Base-by-base conservation (phyloP, 1,284 basidiomycete species). In the Microbotryum lychnidis-dioicae region DNA sequence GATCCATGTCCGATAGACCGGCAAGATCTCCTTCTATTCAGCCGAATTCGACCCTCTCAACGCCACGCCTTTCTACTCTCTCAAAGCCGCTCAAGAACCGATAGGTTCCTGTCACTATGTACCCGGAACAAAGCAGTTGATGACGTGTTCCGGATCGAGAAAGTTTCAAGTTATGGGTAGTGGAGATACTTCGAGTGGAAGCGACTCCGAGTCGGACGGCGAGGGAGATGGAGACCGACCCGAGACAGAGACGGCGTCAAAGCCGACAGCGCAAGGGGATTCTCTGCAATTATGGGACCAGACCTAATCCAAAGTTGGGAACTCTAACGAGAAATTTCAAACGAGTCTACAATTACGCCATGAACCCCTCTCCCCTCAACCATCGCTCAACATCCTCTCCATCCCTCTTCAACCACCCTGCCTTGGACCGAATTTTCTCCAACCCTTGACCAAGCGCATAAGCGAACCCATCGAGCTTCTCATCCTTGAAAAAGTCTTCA, bases 321-420 rank as follows among this genome's bases (percentile, higher is more conserved):
- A 7, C 1, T 23, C 3, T 16, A 31, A 16, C 12, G 4, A 9
- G 20, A 23, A 33, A 53, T 23, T 23, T 1, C 33, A 20, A 18
- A 29, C 9, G 18, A 12, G 12, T 23, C 20, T 52, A n/a, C 23
- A 44, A 18, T 48, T 50, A 42, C 16, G 33, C 12, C 5, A 64
- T 18, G 37, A 55, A 60, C 21, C 56, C 54, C 70, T 78, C 75
- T 58, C 76, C 75, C 64, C 77, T 76, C 60, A 89, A 75, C 87
- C 87, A 89, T 58, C 77, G 71, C 58, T 75, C 69, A 56, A 88
- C 76, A 69, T 87, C 84, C 21, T 71, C 73, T 7, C 77, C 81
- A 65, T 80, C 79, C 47, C 81, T 72, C 64, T 76, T 72, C 60
- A 82, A 75, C 82, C 82, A 83, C 55, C 76, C 74, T 16, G 78